Base-by-base conservation (phyloP, 169 alveolate species). In the Hepatocystis sp. region DNA sequence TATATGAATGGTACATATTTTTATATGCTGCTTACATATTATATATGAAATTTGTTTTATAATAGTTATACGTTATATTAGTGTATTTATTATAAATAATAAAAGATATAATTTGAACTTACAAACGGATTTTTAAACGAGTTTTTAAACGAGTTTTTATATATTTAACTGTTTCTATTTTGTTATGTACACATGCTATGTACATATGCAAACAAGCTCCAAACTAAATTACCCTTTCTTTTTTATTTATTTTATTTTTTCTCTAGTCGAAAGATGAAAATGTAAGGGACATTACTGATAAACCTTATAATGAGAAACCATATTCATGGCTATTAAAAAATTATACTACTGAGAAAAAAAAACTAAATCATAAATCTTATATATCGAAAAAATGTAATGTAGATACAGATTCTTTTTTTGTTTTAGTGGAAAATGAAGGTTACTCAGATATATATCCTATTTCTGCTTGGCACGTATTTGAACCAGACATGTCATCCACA, bases 391-490 rank as follows among this genome's bases (percentile, higher is more conserved):
- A 81, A 66, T 63, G 89, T 66, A 81, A 81, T 66, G 44, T 81
- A 66, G 84, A 81, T 44, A 63, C 89, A 2, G 89, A 81, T 49
- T 81, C 63, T 21, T 81, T 81, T 47, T 81, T 61, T 39, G 84
- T 61, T 28, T 27, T 81, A 49, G 17, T 61, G 2, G 89, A 81
- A 49, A 81, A 63, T 81, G 89, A 81, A 42, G 89, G 63, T 7
- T 81, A 81, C 30, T 81, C 89, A 2, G 89, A 81, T 28, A 28
- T 81, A 13, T 81, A 81, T 42, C 89, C 89, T 42, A n/a, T 81
- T 5, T 81, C 89, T 7, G 63, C 67, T 51, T 81, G 89, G 89
- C 84, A 81, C 15, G 84, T 81, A 0, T 81, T 81, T 53, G 89
- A 81, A 81, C 89, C 89, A 3, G 84, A 81, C 17, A 19, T 81